Conservation (phyloP, 441 rosid species). For the Isatis lusitanica region DNA sequence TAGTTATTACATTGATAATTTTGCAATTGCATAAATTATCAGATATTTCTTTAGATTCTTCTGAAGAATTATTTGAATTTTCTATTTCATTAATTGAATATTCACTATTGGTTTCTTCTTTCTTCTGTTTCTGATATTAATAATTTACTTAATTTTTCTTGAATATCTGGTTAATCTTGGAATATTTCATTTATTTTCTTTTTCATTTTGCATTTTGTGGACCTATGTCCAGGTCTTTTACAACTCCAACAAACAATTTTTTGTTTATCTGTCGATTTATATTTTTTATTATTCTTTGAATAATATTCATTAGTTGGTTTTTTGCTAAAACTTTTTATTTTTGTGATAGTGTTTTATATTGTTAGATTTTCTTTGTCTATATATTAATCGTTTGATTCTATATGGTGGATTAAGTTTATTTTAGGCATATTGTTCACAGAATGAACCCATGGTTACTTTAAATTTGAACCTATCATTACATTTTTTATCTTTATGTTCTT, state of each 20-base stretch:
- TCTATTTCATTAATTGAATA: too few species aligned
- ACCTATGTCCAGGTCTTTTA: background rate
- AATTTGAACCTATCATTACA: background rate
- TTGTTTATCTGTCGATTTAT: background rate
- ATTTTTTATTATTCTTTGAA: background rate
- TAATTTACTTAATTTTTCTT: background rate
- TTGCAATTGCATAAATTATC: too few species aligned
- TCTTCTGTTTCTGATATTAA: background rate
- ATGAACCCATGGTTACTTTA: background rate
- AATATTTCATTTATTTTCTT: background rate
- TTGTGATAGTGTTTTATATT: background rate
- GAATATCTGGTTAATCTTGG: background rate
- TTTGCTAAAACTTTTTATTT: background rate
- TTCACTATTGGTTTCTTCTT: too few species aligned
- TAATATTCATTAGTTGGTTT: background rate
- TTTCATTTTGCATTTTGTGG: background rate
- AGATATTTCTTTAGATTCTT: too few species aligned
- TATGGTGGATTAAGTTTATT: background rate
- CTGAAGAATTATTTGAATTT: too few species aligned
- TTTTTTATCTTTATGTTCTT: constrained; percentile 3
- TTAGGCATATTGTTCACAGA: background rate
- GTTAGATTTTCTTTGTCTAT: background rate
- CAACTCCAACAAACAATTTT: background rate
- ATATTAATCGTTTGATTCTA: background rate
- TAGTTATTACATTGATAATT: too few species aligned